Evolutionary conservation across 345 rosid species (phyloP), one percentile per base, ranked within the genome.

Genomic region (Citrus trifoliata): DNA sequence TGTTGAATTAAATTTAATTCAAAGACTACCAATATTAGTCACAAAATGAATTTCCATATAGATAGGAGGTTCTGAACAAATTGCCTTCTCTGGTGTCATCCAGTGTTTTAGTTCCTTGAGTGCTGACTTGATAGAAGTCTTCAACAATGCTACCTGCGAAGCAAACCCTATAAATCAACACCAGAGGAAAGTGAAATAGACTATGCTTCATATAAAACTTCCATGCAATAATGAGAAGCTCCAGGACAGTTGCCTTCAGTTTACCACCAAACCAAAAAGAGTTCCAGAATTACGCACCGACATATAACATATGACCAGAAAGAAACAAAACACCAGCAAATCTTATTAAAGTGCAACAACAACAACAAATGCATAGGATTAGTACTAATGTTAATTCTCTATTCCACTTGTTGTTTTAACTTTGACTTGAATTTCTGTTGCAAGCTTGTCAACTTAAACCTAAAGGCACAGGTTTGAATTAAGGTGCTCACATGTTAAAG

Each of bases 11-110:
- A 79, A 70, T 65, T 56, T 61, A 7, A 24, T 35, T 67, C n/a
- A 27, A 67, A 1, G 46, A 80, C 67, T 56, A 78, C n/a, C 77
- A 70, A 65, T 9, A 78, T 19, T 27, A n/a, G 48, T 4, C 60
- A 21, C 40, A 22, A 76, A 5, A 30, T 14, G 68, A 71, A 63
- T 70, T 55, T 73, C 67, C 33, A 73, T 27, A 35, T 37, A 53
- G 55, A 63, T 61, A 53, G 40, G 28, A 67, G 38, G 51, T 10
- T 56, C 56, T 6, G 1, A 59, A 19, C 30, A 71, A 10, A 27
- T 69, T 42, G 88, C 99, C 93, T 92, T 97, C 73, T 89, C 95
- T 2, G 98, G 96, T 12, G 7, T 53, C 89, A 94, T 94, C 99
- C 99, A 97, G 10, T 74, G 76, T 76, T 88, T 90, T 71, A 97